Base-by-base conservation (phyloP, 2,329 filamentous ascomycete species). In the Fusarium siculi region DNA sequence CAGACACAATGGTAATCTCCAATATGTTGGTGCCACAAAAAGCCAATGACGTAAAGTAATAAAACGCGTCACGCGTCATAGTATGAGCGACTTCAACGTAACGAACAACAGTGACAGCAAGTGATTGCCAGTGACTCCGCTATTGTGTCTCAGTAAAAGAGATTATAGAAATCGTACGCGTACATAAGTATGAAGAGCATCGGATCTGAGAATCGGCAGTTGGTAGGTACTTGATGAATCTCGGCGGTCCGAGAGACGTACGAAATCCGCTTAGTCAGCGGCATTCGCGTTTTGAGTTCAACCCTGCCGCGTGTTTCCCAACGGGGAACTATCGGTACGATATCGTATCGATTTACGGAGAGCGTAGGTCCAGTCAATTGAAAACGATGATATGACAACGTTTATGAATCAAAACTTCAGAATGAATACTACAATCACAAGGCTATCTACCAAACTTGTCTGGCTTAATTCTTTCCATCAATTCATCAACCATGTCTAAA, bases 171-270 rank as follows among this genome's bases (percentile, higher is more conserved):
- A 30, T 30, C 3, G 28, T 30, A 30, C 28, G 3, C 9, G 28
- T 30, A 30, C 9, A 30, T 30, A 30, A 30, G 28, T 30, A 30
- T 30, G 28, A 30, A 30, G 28, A 30, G 9, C 28, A 30, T 30
- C 47, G 47, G 47, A 19, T 34, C 30, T 14, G 16, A 34, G 30
- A 23, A 5, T 50, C 47, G 21, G 47, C 11, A 32, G 15, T 50
- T 50, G 28, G 16, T 19, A 18, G 15, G 15, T 12, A 44, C 46
- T 49, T 18, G 1, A 28, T 46, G 6, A 6, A 19, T 23, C 30
- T 25, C n/a, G 30, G 47, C n/a, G 47, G 15, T 34, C 15, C 0
- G 2, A 10, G n/a, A 34, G 11, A 15, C 2, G 2, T 1, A 3
- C 11, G 11, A 10, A 5, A 2, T 5, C 30, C 47, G 47, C 47